Base-by-base conservation (phyloP, 2,329 filamentous ascomycete genomes). In the Calonectria hongkongensis region DNA sequence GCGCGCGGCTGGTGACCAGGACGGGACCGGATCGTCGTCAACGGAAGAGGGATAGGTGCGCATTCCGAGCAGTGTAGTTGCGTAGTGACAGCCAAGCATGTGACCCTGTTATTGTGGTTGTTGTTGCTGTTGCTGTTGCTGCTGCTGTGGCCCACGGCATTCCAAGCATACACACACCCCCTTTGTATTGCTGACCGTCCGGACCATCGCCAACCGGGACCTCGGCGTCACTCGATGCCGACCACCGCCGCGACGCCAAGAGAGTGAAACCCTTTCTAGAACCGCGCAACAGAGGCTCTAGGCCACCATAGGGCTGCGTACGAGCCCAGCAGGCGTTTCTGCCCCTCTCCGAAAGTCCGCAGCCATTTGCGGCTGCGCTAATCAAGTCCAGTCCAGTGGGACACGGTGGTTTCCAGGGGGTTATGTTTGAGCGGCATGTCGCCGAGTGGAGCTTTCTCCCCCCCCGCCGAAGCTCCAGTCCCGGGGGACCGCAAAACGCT, bases 171-270 rank as follows among this genome's bases (percentile, higher is more conserved):
- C 41, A 47, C 21, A 25, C 12, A 25, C 45, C 13, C n/a, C 9
- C 5, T 33, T 33, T 33, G 30, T 39, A 9, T 25, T 63, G 58
- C 41, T 63, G 58, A 43, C 25, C 25, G 2, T 43, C 9, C 39
- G 41, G 25, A 25, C n/a, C 18, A 28, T 54, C 50, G 50, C 50
- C 50, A 27, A 16, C 9, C 39, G 58, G 58, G 27, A 18, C 39
- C 58, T 63, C 58, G 58, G 58, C 41, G 8, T 63, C 39, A 33
- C 41, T 63, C 10, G 28, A 60, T 41, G 54, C 54, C 54, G 36
- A 60, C 54, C 15, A 50, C 48, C 21, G 21, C 21, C 21, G 21
- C 21, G 21, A 51, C 5, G 13, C 16, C 48, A 51, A 39, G 28
- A 51, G 54, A 39, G 30, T 16, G 25, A 54, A 33, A 5, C 15